phyloP scores from a whole-genome alignment of 805 yeast species.

The Candida manassasensis region DNA sequence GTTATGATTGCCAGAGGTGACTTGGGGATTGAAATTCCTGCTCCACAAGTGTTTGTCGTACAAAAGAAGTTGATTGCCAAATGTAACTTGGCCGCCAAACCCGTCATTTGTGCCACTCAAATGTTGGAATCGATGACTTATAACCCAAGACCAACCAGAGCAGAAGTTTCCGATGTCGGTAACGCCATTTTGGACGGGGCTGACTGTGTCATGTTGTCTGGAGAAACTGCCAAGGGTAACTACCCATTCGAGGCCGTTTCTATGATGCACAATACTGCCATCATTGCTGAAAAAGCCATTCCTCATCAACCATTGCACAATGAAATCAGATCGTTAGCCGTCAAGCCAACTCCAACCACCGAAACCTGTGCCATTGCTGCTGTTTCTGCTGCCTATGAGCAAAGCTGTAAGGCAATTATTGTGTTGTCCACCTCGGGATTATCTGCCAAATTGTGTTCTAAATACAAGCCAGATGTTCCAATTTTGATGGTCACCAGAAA shows the following conservation, averaged over 20 bases:
- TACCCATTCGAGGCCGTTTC: slow-evolving; percentile 97
- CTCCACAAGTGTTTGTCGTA: slow-evolving; percentile 96
- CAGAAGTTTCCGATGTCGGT: slow-evolving; percentile 99
- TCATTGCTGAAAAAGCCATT: slow-evolving; percentile 95
- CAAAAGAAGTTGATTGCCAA: slow-evolving; percentile 99
- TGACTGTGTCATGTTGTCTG: slow-evolving; percentile 99
- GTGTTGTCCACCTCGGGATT: slow-evolving; percentile 93
- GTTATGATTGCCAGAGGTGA: slow-evolving; percentile 99
- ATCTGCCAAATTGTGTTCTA: slow-evolving; percentile 93
- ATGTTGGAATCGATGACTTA: slow-evolving; percentile 99
- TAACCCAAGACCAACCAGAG: slow-evolving; percentile 99
- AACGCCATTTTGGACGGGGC: slow-evolving; percentile 99
- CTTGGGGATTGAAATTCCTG: slow-evolving; percentile 98
- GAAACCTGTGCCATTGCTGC: slow-evolving; percentile 98
- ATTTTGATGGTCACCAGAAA: slow-evolving; percentile 97
- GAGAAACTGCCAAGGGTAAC: slow-evolving; percentile 99
- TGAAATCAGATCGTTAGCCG: slow-evolving; percentile 81
- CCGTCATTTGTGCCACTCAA: slow-evolving; percentile 99
- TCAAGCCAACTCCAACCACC: slow-evolving; percentile 85
- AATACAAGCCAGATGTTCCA: slow-evolving; percentile 97
- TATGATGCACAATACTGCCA: slow-evolving; percentile 97
- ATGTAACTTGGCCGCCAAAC: slow-evolving; percentile 99
- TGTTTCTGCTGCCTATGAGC: slow-evolving; percentile 94
- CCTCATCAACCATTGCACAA: slow-evolving; percentile 81
- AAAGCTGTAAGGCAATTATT: slow-evolving; percentile 92